These are phyloP conservation scores for Fusarium sp. DNA, from an alignment of 2,329 filamentous ascomycete species.

Conservation along the genomic window DNA sequence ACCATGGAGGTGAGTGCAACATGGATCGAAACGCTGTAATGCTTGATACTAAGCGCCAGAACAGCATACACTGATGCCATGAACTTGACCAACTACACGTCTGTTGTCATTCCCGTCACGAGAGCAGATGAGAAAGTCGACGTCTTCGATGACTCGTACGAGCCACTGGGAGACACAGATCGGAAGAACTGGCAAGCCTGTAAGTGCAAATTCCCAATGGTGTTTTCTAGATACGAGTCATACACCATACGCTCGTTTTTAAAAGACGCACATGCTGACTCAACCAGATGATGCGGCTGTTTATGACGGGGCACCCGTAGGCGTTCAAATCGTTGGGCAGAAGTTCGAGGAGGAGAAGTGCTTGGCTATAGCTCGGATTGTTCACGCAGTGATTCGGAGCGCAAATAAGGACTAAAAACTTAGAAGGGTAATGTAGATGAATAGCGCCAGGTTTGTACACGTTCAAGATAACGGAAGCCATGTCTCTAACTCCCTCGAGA, in stretches of 20 bases:
- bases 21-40: accelerated
- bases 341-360: constrained; percentile 44
- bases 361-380: constrained; percentile 18
- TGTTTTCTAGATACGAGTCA: too few relatives aligned
- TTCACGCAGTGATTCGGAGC: not conserved
- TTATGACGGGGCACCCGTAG: constrained; percentile 34
- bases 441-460: too few relatives aligned
- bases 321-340: constrained; percentile 29
- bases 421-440: too few relatives aligned
- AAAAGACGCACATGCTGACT: not conserved
- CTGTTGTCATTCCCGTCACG: constrained; percentile 69
- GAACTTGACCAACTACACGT: constrained; percentile 71
- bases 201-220: constrained; percentile 49
- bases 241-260: not conserved
- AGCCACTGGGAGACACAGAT: constrained; percentile 61
- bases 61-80: constrained; percentile 57
- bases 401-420: too few relatives aligned
- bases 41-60: accelerated
- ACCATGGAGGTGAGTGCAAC: constrained; percentile 46
- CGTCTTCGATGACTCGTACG: constrained; percentile 54
- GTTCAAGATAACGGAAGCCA: too few relatives aligned
- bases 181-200: constrained; percentile 63
- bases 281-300: constrained; percentile 12
- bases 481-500: too few relatives aligned
- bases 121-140: constrained; percentile 67